These are phyloP conservation scores for Hyaloscypha finlandica DNA, from an alignment of 495 filamentous ascomycete genomes.

Conservation along the genomic window DNA sequence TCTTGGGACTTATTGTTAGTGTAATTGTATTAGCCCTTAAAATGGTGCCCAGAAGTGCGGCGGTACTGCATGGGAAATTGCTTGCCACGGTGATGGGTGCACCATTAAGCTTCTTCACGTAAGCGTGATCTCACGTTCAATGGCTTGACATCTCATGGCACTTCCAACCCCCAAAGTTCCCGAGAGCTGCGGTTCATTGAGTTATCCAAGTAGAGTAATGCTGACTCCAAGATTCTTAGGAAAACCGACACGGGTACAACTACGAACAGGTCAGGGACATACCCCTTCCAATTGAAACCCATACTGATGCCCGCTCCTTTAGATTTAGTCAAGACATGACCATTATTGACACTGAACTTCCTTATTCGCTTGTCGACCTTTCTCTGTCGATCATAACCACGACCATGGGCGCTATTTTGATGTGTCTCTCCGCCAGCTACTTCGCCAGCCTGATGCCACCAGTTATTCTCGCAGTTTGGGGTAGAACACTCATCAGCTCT, in stretches of 20 bases:
- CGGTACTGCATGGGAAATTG: constrained; percentile 31
- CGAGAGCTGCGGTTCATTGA: too few species aligned
- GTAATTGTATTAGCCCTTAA: not conserved
- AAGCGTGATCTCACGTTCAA: not conserved
- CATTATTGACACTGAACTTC: constrained; percentile 37
- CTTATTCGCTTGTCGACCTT: constrained; percentile 17
- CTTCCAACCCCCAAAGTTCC: not conserved
- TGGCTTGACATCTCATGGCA: not conserved
- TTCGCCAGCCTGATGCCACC: constrained; percentile 41
- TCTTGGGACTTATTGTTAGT: constrained; percentile 5
- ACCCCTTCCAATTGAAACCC: not conserved
- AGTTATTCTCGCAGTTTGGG: constrained; percentile 15
- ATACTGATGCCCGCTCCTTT: not conserved
- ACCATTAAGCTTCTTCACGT: constrained; percentile 31
- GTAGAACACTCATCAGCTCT: not conserved
- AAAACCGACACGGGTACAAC: constrained; percentile 33
- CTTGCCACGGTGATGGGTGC: constrained; percentile 28
- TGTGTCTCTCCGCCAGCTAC: constrained; percentile 32
- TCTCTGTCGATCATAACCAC: constrained; percentile 1
- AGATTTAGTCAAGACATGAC: constrained; percentile 33
- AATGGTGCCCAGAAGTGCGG: constrained; percentile 16
- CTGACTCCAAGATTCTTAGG: not conserved
- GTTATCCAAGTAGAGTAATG: not conserved
- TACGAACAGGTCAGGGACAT: constrained; percentile 17
- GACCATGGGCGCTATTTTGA: constrained; percentile 18